Evolutionary conservation across 2,329 filamentous ascomycete species (phyloP), one percentile per base, ranked within the genome.

Genomic region (Trichoderma guizhouense): DNA sequence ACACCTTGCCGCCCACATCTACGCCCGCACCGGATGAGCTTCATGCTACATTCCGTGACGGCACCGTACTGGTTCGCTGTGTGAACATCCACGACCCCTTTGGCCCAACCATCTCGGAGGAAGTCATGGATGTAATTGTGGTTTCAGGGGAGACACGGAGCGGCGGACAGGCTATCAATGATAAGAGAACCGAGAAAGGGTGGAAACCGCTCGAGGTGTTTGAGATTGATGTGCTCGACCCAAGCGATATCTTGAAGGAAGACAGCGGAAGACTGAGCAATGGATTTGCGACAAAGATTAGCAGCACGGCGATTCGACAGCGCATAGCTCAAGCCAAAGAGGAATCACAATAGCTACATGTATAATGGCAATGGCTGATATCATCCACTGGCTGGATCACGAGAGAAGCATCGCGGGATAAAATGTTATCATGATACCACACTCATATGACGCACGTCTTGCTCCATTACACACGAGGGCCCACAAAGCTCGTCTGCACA

Each of bases 81-180:
- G 93, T 95, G 60, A 89, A 94, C 78, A 94, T 99, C 69, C 91
- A 92, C 76, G 95, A 99, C 79, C 88, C 92, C 0, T 98, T 92
- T 81, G 96, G 96, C 0, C 96, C 96, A 4, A 98, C 96, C 0
- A 93, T 97, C 73, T 93, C 93, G 0, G 91, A 95, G 71, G 88
- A 93, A 79, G 84, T 87, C 34, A 92, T 98, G 74, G 90, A 92
- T 58, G 93, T 91, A 1, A 86, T 99, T 70, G 91, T 97, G 3
- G 90, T 98, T 7, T 98, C 95, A 7, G 91, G 89, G 14, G 96
- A 99, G 84, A 98, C 96, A 18, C 88, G 93, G 67, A 87, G 90
- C 1, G 96, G 96, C 39, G 96, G 95, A 6, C 85, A 89, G 72
- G 93, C 93, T 0, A 93, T 99, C 75, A 99, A 99, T 79, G 87